These are phyloP conservation scores for Colletotrichum costaricense DNA, from an alignment of 2,329 filamentous ascomycete species.

Conservation along the genomic window DNA sequence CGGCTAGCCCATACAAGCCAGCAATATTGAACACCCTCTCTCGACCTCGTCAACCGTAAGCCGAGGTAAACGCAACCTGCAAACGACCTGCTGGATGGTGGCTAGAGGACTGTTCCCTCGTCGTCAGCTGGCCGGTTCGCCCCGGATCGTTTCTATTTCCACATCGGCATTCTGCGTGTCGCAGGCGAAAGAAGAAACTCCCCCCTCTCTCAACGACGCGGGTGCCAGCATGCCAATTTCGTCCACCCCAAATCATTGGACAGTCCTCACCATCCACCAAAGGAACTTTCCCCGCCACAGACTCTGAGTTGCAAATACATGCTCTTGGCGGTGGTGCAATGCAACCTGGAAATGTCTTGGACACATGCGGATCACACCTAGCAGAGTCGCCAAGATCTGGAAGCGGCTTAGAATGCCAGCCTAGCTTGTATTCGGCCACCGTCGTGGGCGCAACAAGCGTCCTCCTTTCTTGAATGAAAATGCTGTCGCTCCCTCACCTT, in stretches of 20 bases:
- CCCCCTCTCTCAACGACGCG: constrained; percentile 5
- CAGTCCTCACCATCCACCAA: too few relatives aligned
- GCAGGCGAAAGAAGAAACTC: not conserved
- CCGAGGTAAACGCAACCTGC: not conserved
- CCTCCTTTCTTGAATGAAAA: constrained; percentile 22
- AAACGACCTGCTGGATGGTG: not conserved
- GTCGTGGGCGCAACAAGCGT: not conserved
- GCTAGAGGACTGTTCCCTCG: not conserved
- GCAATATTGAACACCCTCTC: not conserved
- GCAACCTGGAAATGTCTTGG: constrained; percentile 26
- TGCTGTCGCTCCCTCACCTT: constrained; percentile 7
- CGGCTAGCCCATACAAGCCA: not conserved
- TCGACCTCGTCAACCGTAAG: not conserved
- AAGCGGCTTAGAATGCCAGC: constrained; percentile 22
- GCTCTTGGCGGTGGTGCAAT: constrained; percentile 24
- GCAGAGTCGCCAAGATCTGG: constrained; percentile 24
- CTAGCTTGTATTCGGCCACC: not conserved
- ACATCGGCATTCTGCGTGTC: constrained; percentile 14
- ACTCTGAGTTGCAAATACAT: not conserved
- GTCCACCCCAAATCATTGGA: not conserved
- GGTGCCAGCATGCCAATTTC: not conserved
- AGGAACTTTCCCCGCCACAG: constrained; percentile 5
- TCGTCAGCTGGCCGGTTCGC: not conserved
- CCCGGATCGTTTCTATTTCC: not conserved
- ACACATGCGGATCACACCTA: constrained; percentile 10